Conservation (phyloP, 345 rosid species). For the Aquilaria malaccensis region DNA sequence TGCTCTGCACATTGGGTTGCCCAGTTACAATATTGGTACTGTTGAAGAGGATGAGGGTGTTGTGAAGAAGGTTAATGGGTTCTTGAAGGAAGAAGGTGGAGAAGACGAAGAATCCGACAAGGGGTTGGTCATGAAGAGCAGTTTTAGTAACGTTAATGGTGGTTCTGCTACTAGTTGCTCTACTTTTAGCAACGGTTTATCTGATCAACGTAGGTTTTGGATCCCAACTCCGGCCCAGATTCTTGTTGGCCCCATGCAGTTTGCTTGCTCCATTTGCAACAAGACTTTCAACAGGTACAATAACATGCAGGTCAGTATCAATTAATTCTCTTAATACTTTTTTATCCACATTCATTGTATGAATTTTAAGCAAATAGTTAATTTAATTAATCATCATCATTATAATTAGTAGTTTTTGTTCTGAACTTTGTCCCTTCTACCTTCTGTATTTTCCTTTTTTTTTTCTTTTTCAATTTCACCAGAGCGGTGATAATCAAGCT, state of each 20-base stretch:
- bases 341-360: too few relatives aligned
- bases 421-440: too few relatives aligned
- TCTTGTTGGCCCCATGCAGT: constrained; percentile 80
- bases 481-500: too few relatives aligned
- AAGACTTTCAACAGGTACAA: constrained; percentile 89
- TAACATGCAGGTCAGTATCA: constrained; percentile 70
- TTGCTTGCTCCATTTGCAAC: constrained; percentile 63
- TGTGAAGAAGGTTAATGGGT: constrained; percentile 3
- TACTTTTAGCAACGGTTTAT: constrained; percentile 12
- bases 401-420: too few relatives aligned
- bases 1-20: constrained; percentile 67
- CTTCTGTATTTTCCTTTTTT: too few relatives aligned
- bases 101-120: constrained; percentile 7
- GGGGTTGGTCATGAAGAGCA: neutral
- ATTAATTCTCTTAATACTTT: neutral
- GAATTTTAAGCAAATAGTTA: too few relatives aligned
- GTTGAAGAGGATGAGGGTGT: constrained; percentile 6
- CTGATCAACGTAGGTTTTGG: constrained; percentile 61
- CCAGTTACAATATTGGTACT: constrained; percentile 14
- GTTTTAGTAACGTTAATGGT: too few relatives aligned
- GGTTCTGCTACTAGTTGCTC: too few relatives aligned
- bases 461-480: too few relatives aligned
- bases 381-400: too few relatives aligned
- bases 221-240: constrained; percentile 81
- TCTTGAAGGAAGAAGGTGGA: constrained; percentile 14